Percentiles rank a stretch among this genome's conserved stretches.
These are phyloP conservation scores for Penicillium nordicum DNA, from an alignment of 2,329 filamentous ascomycete species.

Conservation along the genomic window DNA sequence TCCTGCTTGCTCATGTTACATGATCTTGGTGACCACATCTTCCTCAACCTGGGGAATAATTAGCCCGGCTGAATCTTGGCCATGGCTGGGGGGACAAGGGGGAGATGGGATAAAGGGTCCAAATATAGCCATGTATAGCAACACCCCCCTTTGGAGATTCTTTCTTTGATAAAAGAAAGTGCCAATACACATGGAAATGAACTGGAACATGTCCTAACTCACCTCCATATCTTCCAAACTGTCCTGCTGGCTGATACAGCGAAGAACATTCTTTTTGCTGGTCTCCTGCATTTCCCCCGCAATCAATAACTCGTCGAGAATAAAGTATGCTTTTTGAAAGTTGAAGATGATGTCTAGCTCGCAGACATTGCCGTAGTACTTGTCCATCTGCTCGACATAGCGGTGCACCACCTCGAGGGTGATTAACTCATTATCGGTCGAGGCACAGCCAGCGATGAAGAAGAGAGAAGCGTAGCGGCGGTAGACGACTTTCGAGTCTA, in stretches of 20 bases:
- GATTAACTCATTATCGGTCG: conserved; percentile 97
- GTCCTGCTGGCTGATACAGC: conserved; percentile 96
- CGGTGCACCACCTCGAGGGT: conserved; percentile 98
- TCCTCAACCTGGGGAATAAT: conserved; percentile 70
- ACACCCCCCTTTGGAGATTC: neutral
- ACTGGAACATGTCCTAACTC: conserved; percentile 45
- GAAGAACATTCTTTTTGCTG: conserved; percentile 97
- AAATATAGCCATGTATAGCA: neutral
- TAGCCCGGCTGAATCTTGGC: conserved; percentile 34
- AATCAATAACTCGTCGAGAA: conserved; percentile 90
- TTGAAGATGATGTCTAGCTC: conserved; percentile 99
- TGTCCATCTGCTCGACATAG: conserved; percentile 99
- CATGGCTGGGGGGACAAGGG: neutral
- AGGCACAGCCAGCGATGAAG: conserved; percentile 96
- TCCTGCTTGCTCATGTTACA: conserved; percentile 53
- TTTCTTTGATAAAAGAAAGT: neutral
- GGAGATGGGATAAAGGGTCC: neutral
- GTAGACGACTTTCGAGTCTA: conserved; percentile 98
- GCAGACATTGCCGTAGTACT: conserved; percentile 99
- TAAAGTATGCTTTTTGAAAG: conserved; percentile 99
- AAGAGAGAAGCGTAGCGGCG: conserved; percentile 97
- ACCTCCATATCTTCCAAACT: conserved; percentile 99
- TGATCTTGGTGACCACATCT: conserved; percentile 80
- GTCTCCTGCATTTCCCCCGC: conserved; percentile 98
- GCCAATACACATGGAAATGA: neutral